These are phyloP conservation scores for Trypanosomatidae sp. DNA, from an alignment of 208 protist genomes.

Conservation along the genomic window DNA sequence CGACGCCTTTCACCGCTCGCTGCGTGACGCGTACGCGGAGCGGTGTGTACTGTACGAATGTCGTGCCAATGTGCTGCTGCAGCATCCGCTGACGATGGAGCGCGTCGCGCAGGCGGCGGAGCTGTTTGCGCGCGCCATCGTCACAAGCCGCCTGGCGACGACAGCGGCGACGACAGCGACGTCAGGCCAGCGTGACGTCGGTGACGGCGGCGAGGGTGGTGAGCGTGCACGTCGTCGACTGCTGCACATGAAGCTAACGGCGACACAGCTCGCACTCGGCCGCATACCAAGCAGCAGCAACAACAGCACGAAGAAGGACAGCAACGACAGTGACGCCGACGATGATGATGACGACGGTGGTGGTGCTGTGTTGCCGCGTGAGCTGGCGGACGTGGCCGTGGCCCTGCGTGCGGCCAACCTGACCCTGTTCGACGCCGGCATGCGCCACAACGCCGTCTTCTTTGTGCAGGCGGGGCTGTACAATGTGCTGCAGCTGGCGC, in stretches of 20 bases:
- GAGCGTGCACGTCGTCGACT: constrained; percentile 15
- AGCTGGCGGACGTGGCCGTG: constrained; percentile 48
- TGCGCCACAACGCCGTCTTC: constrained; percentile 35
- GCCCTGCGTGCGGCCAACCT: constrained; percentile 44
- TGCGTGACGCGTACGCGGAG: constrained; percentile 21
- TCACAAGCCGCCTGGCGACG: constrained; percentile 17
- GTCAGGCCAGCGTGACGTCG: not conserved
- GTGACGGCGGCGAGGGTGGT: not conserved
- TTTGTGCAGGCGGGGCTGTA: constrained; percentile 53
- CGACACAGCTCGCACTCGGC: constrained; percentile 18
- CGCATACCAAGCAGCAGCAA: constrained; percentile 1
- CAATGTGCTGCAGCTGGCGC: constrained; percentile 47
- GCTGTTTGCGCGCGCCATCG: constrained; percentile 36
- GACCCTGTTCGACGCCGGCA: constrained; percentile 30
- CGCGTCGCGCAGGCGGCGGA: constrained; percentile 23
- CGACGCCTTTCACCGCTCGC: constrained; percentile 36
- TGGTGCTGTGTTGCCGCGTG: constrained; percentile 2
- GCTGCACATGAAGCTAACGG: constrained; percentile 41
- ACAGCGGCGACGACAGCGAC: not conserved
- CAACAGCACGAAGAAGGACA: not conserved
- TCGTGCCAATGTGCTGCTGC: constrained; percentile 32
- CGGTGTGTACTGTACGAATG: constrained; percentile 60
- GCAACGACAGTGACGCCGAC: not conserved
- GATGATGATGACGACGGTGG: constrained; percentile 3
- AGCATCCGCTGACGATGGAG: constrained; percentile 23